Evolutionary conservation across 2,329 filamentous ascomycete genomes (phyloP).

Genomic region (Xylariaceae sp.): DNA sequence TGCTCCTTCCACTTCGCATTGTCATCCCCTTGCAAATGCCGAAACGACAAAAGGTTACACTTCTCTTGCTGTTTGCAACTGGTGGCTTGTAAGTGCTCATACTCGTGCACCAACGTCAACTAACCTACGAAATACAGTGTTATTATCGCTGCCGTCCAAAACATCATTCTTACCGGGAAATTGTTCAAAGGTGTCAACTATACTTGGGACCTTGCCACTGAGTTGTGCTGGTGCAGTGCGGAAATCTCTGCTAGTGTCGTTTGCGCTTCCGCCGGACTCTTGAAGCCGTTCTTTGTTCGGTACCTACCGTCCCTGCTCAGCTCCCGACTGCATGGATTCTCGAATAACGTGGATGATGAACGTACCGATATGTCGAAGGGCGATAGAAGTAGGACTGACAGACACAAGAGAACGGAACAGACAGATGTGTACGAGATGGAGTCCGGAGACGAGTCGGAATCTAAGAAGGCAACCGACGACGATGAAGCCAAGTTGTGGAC

Average conservation of each 20-base stretch:
- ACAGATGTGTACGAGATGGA: slow-evolving; percentile 4
- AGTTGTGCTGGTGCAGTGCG: slow-evolving; percentile 1
- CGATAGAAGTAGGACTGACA: not conserved
- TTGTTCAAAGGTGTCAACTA: slow-evolving; percentile 6
- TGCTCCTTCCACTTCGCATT: slow-evolving; percentile 5
- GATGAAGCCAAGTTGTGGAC: slow-evolving; percentile 37
- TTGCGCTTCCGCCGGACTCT: slow-evolving; percentile 1
- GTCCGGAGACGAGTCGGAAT: slow-evolving; percentile 32
- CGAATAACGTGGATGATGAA: no score
- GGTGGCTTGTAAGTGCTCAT: slow-evolving; percentile 5
- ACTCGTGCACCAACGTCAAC: not conserved
- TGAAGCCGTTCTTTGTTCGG: slow-evolving; percentile 4
- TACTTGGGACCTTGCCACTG: slow-evolving; percentile 1
- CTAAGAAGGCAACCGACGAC: slow-evolving; percentile 57
- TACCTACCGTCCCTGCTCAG: slow-evolving; percentile 1
- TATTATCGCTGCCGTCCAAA: slow-evolving; percentile 2
- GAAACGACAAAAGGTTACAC: not conserved
- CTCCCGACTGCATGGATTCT: not conserved
- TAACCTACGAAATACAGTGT: not conserved
- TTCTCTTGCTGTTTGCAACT: slow-evolving; percentile 5
- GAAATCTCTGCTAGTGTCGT: slow-evolving; percentile 2
- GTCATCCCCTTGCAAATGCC: slow-evolving; percentile 4
- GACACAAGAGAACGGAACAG: not conserved
- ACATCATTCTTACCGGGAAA: slow-evolving; percentile 2
- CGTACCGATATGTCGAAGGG: no score